Evolutionary conservation across 371 early-diverging fungal species (phyloP).

Genomic region (Mycotypha africana): DNA sequence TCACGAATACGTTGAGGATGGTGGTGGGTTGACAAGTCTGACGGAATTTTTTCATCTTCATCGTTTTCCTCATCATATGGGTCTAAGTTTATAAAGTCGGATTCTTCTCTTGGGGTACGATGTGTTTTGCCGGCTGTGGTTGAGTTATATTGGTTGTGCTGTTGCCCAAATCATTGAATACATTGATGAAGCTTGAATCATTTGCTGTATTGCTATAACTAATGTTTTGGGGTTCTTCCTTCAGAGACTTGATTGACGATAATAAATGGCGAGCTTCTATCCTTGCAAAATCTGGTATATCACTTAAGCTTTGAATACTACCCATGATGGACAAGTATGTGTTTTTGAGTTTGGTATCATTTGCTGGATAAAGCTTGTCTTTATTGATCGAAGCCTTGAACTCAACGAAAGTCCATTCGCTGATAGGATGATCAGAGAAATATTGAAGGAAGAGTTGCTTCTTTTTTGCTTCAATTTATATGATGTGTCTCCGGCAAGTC

Average conservation of each 20-base stretch:
- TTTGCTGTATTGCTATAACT: constrained; percentile 5
- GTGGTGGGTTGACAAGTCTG: constrained; percentile 1
- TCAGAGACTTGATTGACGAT: neutral
- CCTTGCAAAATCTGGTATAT: constrained; percentile 8
- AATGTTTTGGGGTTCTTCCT: constrained; percentile 4
- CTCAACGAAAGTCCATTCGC: constrained; percentile 5
- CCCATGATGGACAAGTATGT: constrained; percentile 4
- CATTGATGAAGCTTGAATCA: constrained; percentile 5
- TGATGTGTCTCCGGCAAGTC: no score
- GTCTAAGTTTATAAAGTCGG: no score
- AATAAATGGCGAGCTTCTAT: constrained; percentile 6
- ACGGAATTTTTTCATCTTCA: constrained; percentile 3
- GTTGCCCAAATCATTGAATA: constrained; percentile 8
- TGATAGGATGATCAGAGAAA: constrained; percentile 9
- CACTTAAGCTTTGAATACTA: constrained; percentile 1
- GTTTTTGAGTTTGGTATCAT: constrained; percentile 7
- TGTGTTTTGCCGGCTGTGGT: neutral
- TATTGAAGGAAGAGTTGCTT: no score
- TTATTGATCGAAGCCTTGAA: constrained; percentile 8
- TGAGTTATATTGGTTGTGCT: constrained; percentile 1
- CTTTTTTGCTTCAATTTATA: no score
- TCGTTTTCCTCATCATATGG: constrained; percentile 9
- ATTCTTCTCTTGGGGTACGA: constrained; percentile 2
- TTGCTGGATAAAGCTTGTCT: constrained; percentile 2
- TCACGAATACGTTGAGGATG: neutral